A percentile compares a stretch with the other conserved stretches of the same genome.
Conservation (phyloP, 352 stramenopile species). For the Aphanomyces invadans region DNA sequence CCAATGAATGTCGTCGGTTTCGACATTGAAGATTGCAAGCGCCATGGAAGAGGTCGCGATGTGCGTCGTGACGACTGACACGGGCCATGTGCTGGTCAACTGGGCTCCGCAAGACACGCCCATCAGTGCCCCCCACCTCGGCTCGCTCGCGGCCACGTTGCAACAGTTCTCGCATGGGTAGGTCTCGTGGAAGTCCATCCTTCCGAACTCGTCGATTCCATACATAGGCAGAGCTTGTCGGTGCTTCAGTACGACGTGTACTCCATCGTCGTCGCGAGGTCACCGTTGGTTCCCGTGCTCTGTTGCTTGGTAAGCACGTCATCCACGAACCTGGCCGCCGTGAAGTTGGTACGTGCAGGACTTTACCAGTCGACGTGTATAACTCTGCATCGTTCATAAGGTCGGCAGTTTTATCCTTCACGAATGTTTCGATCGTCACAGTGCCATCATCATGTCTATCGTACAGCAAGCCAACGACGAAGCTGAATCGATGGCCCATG, state of each 20-base stretch:
- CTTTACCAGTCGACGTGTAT: neutral
- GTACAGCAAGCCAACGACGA: neutral
- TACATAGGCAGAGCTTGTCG: constrained; percentile 3
- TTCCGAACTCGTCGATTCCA: neutral
- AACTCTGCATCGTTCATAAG: neutral
- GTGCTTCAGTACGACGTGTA: constrained; percentile 1
- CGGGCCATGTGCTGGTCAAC: constrained; percentile 15
- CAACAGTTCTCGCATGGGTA: constrained; percentile 23
- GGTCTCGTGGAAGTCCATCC: neutral
- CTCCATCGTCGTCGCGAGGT: neutral
- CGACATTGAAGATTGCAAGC: neutral
- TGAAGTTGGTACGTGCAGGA: constrained; percentile 3
- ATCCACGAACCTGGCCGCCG: neutral
- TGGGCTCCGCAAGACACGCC: neutral
- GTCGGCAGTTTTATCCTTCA: neutral
- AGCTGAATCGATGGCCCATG: neutral
- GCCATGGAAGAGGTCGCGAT: neutral
- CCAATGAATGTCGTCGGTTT: neutral
- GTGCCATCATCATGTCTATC: neutral
- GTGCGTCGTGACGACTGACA: constrained; percentile 7
- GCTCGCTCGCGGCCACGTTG: constrained; percentile 19
- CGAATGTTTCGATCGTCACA: neutral
- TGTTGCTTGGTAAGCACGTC: constrained; percentile 3
- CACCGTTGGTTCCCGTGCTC: neutral
- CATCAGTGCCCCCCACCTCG: neutral